Conservation (phyloP, 1,139 yeast species). For the Debaryomyces sp. region DNA sequence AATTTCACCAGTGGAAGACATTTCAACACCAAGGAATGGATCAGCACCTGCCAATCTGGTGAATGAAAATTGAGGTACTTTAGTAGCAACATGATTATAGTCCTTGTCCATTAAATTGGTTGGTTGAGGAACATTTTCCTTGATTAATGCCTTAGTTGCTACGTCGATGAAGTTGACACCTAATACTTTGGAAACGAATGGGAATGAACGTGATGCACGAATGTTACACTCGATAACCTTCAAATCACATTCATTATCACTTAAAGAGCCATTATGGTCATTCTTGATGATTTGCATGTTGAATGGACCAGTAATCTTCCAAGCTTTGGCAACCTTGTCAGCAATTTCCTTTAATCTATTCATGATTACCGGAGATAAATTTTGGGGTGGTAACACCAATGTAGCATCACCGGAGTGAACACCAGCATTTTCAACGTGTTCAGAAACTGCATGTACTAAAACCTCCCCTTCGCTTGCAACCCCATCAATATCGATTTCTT, state of each 20-base stretch:
- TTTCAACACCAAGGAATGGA: slow-evolving; percentile 97
- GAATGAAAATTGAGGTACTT: slow-evolving; percentile 97
- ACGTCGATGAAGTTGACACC: slow-evolving; percentile 94
- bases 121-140: slow-evolving; percentile 70
- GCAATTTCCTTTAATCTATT: slow-evolving; percentile 75
- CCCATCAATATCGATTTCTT: slow-evolving; percentile 96
- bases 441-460: slow-evolving; percentile 93
- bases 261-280: slow-evolving; percentile 45
- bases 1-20: slow-evolving; percentile 98
- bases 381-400: slow-evolving; percentile 87
- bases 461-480: slow-evolving; percentile 90
- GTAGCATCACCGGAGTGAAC: slow-evolving; percentile 99
- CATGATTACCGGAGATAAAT: slow-evolving; percentile 60
- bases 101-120: slow-evolving; percentile 63
- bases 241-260: slow-evolving; percentile 57
- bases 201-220: slow-evolving; percentile 98
- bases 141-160: slow-evolving; percentile 84
- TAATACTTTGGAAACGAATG: slow-evolving; percentile 94
- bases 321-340: slow-evolving; percentile 89
- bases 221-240: slow-evolving; percentile 98
- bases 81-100: slow-evolving; percentile 85
- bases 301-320: slow-evolving; percentile 97
- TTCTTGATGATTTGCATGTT: slow-evolving; percentile 95
- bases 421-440: slow-evolving; percentile 98
- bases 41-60: slow-evolving; percentile 99